phyloP scores from a whole-genome alignment of 2,329 filamentous ascomycete species.

The Aspergillus aculeatinus region DNA sequence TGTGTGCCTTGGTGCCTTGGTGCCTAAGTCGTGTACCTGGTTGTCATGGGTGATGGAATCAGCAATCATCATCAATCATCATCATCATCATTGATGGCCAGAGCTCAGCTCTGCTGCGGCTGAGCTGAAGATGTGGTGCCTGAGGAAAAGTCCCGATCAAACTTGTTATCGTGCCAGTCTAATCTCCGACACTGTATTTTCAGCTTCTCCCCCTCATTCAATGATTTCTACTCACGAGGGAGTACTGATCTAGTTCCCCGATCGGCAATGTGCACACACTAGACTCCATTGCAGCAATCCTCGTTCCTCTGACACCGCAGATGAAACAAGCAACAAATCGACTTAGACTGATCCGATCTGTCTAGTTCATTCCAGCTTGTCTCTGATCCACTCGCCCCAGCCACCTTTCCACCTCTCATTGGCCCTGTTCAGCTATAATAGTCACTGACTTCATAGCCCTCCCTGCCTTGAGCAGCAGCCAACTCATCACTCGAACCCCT shows the following conservation, averaged over 20 bases:
- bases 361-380: slow-evolving; percentile 16
- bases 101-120: background rate
- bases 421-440: slow-evolving; percentile 15
- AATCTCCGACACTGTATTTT: background rate
- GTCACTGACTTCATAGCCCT: slow-evolving; percentile 19
- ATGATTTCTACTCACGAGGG: background rate
- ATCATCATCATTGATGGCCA: background rate
- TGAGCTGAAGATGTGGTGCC: background rate
- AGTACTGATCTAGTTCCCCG: background rate
- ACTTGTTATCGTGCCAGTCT: background rate
- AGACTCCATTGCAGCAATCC: background rate
- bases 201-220: background rate
- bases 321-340: slow-evolving; percentile 10
- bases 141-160: background rate
- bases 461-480: slow-evolving; percentile 7
- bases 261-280: background rate
- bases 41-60: background rate
- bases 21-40: background rate
- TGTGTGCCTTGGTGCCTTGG: too few species aligned
- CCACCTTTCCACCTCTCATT: slow-evolving; percentile 17
- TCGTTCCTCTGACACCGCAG: background rate
- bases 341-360: slow-evolving; percentile 13
- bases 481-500: slow-evolving; percentile 14
- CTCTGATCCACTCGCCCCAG: slow-evolving; percentile 16
- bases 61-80: background rate